Evolutionary conservation across 2,329 filamentous ascomycete species (phyloP), one percentile per base, ranked within the genome.

Genomic region (Sporothrix globosa): DNA sequence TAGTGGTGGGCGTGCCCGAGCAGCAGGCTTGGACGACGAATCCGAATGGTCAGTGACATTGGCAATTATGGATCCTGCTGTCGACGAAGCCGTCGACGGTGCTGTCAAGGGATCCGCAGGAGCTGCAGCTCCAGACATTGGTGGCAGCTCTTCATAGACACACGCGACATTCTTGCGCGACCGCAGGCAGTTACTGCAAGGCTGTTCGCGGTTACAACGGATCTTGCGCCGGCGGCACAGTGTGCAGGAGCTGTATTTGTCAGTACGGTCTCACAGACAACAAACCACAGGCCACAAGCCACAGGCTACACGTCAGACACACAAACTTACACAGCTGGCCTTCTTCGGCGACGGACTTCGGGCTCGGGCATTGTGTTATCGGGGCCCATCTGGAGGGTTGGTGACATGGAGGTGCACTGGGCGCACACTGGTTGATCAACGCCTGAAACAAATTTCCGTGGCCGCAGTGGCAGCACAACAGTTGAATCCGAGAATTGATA

Each of bases 161-260:
- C 73, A 73, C 7, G 19, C 39, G 14, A 68, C 71, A 11, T 56
- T 46, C 24, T 69, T 70, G 58, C 71, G 69, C 3, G 81, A 79
- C 0, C 78, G 77, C 6, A 78, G 68, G 61, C 82, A 83, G 68
- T 82, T 82, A 70, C 76, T 79, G 71, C 82, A 84, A 0, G 82
- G 82, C 1, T 72, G 72, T 30, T 79, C 77, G 21, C 80, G 76
- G 70, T 83, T 79, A 70, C 82, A 84, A 19, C 79, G 77, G 13
- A 83, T 78, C 71, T 84, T 84, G 56, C 82, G 80, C 27, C 75
- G 77, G 19, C 82, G 75, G 71, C 82, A 83, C 1, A 80, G 76
- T 10, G 56, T 66, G 58, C 70, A 72, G 27, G 70, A 72, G 19
- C 73, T 74, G 41, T 4, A 13, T 9, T 19, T n/a, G 48, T 61